These are phyloP conservation scores for Cladosporium austrohemisphaericum DNA, from an alignment of 2,329 filamentous ascomycete species.

Conservation along the genomic window DNA sequence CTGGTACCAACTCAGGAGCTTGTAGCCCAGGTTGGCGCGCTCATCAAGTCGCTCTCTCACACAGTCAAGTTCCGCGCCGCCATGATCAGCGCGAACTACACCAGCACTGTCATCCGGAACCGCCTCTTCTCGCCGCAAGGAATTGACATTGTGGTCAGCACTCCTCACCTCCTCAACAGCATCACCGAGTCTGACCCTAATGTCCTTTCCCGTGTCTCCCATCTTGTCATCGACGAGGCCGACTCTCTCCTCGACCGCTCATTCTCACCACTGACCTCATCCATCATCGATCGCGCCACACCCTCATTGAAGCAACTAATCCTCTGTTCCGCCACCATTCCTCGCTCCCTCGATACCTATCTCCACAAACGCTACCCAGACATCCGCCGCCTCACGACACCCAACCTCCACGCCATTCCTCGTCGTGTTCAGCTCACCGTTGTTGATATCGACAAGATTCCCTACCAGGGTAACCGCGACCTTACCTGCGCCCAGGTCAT, in stretches of 20 bases:
- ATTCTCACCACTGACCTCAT: constrained; percentile 77
- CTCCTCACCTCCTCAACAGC: constrained; percentile 82
- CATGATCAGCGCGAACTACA: constrained; percentile 73
- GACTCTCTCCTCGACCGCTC: constrained; percentile 93
- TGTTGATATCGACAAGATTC: constrained; percentile 85
- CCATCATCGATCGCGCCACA: constrained; percentile 74
- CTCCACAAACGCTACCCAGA: constrained; percentile 78
- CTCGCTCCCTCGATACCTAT: constrained; percentile 79
- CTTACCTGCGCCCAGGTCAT: constrained; percentile 93
- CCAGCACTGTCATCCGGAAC: constrained; percentile 74
- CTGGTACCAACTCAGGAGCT: constrained; percentile 91
- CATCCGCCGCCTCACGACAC: constrained; percentile 82
- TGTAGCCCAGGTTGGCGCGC: constrained; percentile 76
- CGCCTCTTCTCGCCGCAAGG: constrained; percentile 76
- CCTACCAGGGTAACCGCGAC: constrained; percentile 87
- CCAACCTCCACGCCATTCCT: constrained; percentile 93
- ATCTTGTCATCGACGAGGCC: constrained; percentile 90
- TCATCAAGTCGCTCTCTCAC: constrained; percentile 81
- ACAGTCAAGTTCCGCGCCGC: constrained; percentile 81
- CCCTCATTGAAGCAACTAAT: constrained; percentile 83
- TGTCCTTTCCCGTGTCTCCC: constrained; percentile 82
- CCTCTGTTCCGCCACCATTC: constrained; percentile 94
- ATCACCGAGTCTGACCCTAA: constrained; percentile 89
- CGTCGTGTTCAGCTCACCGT: constrained; percentile 91
- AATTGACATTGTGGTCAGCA: constrained; percentile 81